phyloP scores from a whole-genome alignment of 371 early-diverging fungal genomes.

The Batrachochytrium dendrobatidis region DNA sequence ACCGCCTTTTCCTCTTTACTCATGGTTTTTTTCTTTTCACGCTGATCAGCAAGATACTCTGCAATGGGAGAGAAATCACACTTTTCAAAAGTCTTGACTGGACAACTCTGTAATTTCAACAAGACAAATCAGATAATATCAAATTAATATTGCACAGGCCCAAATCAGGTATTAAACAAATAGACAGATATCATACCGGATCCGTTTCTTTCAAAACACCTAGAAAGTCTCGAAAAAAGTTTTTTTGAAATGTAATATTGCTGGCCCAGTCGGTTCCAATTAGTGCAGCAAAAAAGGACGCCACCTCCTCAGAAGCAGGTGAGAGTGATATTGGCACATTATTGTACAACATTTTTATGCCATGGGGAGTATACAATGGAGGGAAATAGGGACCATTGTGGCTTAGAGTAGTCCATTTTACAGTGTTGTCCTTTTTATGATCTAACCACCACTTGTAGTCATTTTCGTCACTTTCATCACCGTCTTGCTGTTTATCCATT shows the following conservation, averaged over 20 bases:
- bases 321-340: slow-evolving; percentile 56
- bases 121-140: slow-evolving; percentile 1
- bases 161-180: background rate
- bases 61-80: slow-evolving; percentile 89
- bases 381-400: slow-evolving; percentile 91
- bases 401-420: slow-evolving; percentile 74
- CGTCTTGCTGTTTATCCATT: background rate
- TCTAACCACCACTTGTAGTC: slow-evolving; percentile 23
- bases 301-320: slow-evolving; percentile 90
- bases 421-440: slow-evolving; percentile 9
- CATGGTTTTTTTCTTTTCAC: slow-evolving; percentile 73
- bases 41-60: slow-evolving; percentile 66
- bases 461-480: background rate
- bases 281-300: slow-evolving; percentile 85
- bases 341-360: slow-evolving; percentile 79
- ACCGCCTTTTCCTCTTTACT: slow-evolving; percentile 85
- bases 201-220: slow-evolving; percentile 45
- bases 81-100: slow-evolving; percentile 67
- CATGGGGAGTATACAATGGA: slow-evolving; percentile 87
- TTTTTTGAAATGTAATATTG: slow-evolving; percentile 78
- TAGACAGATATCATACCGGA: background rate
- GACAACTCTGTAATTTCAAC: slow-evolving; percentile 42
- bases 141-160: too few relatives aligned
- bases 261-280: slow-evolving; percentile 76
- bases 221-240: slow-evolving; percentile 87